phyloP scores from a whole-genome alignment of 192 early-diverging fungal species.

The Rhizoclosmatium globosum region DNA sequence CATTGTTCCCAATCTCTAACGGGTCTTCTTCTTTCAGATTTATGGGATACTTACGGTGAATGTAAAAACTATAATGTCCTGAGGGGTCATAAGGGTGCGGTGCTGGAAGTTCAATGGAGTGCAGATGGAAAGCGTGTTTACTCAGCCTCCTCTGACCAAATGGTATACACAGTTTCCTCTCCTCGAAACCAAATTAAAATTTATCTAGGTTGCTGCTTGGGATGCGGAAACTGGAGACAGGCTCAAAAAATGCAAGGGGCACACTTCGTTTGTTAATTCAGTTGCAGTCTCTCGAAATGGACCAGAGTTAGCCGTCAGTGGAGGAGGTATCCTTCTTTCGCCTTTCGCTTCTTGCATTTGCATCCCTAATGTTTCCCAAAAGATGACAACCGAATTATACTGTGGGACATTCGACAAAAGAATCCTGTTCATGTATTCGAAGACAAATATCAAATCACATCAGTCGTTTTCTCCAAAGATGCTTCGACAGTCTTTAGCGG shows the following conservation, averaged over 20 bases:
- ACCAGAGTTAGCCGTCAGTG: constrained; percentile 80
- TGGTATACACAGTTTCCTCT: constrained; percentile 20
- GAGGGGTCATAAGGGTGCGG: constrained; percentile 84
- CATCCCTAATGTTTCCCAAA: constrained; percentile 20
- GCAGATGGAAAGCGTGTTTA: constrained; percentile 78
- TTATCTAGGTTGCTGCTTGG: constrained; percentile 67
- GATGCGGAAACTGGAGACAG: constrained; percentile 86
- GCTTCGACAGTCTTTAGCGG: constrained; percentile 84
- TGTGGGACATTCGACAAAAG: constrained; percentile 58
- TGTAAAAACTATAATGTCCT: constrained; percentile 88
- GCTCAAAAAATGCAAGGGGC: constrained; percentile 81
- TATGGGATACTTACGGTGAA: constrained; percentile 95
- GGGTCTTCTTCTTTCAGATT: neutral
- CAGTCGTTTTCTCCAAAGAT: constrained; percentile 75
- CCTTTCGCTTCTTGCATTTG: neutral
- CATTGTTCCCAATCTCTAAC: neutral
- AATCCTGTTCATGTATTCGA: constrained; percentile 47
- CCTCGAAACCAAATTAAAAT: neutral
- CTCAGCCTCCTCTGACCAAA: constrained; percentile 83
- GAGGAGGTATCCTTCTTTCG: constrained; percentile 40
- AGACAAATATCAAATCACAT: constrained; percentile 72
- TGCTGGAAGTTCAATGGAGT: constrained; percentile 93
- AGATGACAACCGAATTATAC: constrained; percentile 83
- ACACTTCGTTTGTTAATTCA: constrained; percentile 84
- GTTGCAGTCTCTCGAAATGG: constrained; percentile 74